Base-by-base conservation (phyloP, 2,329 filamentous ascomycete species). In the Balansia obtecta region DNA sequence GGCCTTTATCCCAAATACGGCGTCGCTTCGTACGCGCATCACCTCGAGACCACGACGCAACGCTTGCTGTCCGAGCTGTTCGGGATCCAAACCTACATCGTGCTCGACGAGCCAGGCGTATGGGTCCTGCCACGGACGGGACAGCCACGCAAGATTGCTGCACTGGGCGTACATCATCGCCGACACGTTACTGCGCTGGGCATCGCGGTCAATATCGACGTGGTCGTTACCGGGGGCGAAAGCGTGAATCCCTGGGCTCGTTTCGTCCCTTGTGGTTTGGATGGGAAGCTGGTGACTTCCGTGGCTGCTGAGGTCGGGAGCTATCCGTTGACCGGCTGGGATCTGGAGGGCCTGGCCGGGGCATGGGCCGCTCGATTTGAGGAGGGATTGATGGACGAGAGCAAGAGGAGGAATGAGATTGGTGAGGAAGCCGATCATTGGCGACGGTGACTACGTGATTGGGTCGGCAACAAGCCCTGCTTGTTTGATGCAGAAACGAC, bases 201-300 rank as follows among this genome's bases (percentile, higher is more conserved):
- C 7, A 75, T 95, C 34, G 90, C 87, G 2, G 64, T 96, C 63
- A 88, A 95, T 72, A 68, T 88, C n/a, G 68, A 71, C 56, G 80
- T 83, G 50, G 79, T 86, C 1, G 67, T 72, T 1, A 49, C 55
- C 1, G 72, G 71, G 0, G 43, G 53, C 45, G 62, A 65, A 48
- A 53, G 54, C 7, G 54, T 54, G 3, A 79, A 80, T 54, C 76
- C 77, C 1, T 81, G 77, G 77, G 65, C 66, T 42, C 76, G 90
- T 54, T 95, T 97, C 64, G 83, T 90, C n/a, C 85, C 89, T 13
- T 97, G 91, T 71, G 93, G 93, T 0, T 67, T 97, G 39, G 81
- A 84, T 54, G 90, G 85, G 22, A 87, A 86, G 69, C 73, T 76
- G 53, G 83, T 87, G 49, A 94, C 88, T n/a, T 90, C 80, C 63